phyloP scores from a whole-genome alignment of 257 asterid species.

The Cynanchum wilfordii region DNA sequence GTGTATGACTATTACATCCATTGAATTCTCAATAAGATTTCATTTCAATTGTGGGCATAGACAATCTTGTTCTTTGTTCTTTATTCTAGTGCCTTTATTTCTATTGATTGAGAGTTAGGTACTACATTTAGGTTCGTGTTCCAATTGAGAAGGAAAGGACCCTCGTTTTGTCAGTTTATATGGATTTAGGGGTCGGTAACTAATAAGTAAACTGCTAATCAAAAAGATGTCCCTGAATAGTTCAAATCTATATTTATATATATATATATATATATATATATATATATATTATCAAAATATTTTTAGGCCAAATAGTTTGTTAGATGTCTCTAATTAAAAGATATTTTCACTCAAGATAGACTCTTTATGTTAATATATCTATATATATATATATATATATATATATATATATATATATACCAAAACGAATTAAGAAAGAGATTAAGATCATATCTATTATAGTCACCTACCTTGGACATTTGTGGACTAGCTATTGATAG shows the following conservation, averaged over 20 bases:
- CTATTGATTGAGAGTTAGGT: conserved; percentile 5
- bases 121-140: neutral
- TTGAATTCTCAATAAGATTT: neutral
- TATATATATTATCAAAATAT: no score
- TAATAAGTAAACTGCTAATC: neutral
- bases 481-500: conserved; percentile 8
- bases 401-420: no score
- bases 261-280: no score
- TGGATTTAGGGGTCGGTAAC: neutral
- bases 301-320: no score
- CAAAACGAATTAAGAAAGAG: neutral
- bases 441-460: no score
- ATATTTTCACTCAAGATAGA: no score
- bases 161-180: neutral
- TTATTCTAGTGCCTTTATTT: neutral
- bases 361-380: no score
- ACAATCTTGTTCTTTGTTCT: neutral
- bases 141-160: neutral
- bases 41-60: neutral
- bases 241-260: no score
- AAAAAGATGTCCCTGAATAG: no score
- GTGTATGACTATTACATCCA: neutral
- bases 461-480: no score
- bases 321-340: no score
- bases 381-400: no score